Percentiles rank a stretch among this genome's conserved stretches.
Evolutionary conservation across 169 alveolate genomes (phyloP).

Genomic region (Neospora caninum): DNA sequence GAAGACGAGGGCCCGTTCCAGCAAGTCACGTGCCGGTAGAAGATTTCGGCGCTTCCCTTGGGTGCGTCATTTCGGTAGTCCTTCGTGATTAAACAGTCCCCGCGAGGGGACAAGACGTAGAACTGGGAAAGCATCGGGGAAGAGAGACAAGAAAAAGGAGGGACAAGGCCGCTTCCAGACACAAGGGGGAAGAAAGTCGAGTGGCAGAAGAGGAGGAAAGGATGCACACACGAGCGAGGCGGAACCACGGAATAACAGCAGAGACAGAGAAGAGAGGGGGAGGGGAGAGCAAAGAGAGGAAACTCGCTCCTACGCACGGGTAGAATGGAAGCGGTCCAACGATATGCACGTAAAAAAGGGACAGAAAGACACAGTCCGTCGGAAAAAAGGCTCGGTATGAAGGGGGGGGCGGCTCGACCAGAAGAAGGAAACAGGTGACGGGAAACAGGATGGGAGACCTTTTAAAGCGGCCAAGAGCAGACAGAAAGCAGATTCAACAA

Average conservation of each 20-base stretch:
- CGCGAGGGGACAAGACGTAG: constrained; percentile 92
- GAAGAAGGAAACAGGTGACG: no score
- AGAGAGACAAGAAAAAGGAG: neutral
- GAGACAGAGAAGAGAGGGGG: neutral
- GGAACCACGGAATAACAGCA: neutral
- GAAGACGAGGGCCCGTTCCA: constrained; percentile 48
- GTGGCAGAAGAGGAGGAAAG: neutral
- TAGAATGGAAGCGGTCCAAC: no score
- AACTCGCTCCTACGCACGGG: no score
- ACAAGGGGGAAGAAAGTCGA: neutral
- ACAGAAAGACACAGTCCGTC: no score
- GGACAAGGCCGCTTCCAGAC: neutral
- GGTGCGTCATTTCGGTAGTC: constrained; percentile 92
- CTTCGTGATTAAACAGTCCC: constrained; percentile 92
- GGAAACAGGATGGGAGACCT: no score
- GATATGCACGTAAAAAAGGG: no score
- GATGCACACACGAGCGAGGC: neutral
- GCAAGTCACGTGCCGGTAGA: constrained; percentile 90
- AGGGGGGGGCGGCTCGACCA: no score
- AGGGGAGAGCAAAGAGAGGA: neutral
- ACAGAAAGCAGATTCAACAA: no score
- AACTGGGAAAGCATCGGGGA: constrained; percentile 84
- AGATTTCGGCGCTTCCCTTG: constrained; percentile 90
- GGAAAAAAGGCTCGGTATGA: no score
- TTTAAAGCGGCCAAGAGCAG: no score